Evolutionary conservation across 192 early-diverging fungal genomes (phyloP).

Genomic region (Coemansia sp.): DNA sequence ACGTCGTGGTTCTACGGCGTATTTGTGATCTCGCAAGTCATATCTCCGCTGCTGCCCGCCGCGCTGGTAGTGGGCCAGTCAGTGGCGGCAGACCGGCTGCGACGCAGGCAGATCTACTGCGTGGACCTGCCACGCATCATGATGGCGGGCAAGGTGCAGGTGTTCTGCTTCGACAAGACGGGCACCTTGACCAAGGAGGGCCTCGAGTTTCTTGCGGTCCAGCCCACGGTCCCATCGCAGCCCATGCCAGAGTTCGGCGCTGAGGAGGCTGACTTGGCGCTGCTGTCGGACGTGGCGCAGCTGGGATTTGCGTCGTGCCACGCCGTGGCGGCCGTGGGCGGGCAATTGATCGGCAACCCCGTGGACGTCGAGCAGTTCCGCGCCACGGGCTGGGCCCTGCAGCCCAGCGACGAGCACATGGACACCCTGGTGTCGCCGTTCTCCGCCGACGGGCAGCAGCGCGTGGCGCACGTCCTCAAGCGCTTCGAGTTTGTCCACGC

Average conservation of each 20-base stretch:
- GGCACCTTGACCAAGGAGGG: constrained; percentile 71
- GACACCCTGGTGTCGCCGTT: constrained; percentile 56
- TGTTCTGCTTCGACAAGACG: constrained; percentile 70
- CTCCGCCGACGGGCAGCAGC: constrained; percentile 29
- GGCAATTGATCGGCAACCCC: constrained; percentile 17
- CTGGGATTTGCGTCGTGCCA: constrained; percentile 60
- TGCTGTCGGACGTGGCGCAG: constrained; percentile 21
- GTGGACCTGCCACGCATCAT: constrained; percentile 63
- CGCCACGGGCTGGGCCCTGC: constrained; percentile 15
- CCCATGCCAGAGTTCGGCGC: constrained; percentile 31
- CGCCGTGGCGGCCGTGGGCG: constrained; percentile 45
- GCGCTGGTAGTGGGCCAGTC: constrained; percentile 64
- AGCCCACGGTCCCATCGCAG: background rate
- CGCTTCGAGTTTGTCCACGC: constrained; percentile 75
- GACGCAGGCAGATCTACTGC: constrained; percentile 58
- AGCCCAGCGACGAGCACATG: constrained; percentile 13
- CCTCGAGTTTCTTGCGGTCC: constrained; percentile 55
- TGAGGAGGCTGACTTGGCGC: constrained; percentile 19
- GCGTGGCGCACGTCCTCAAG: constrained; percentile 50
- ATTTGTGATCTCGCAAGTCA: constrained; percentile 60
- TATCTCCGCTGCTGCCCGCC: constrained; percentile 62
- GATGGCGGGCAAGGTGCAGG: constrained; percentile 63
- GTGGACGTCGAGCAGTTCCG: constrained; percentile 26
- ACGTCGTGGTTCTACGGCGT: constrained; percentile 58
- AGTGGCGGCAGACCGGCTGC: constrained; percentile 55